phyloP scores from a whole-genome alignment of 202 grass and related monocot genomes.

The Miscanthus sacchariflorus region DNA sequence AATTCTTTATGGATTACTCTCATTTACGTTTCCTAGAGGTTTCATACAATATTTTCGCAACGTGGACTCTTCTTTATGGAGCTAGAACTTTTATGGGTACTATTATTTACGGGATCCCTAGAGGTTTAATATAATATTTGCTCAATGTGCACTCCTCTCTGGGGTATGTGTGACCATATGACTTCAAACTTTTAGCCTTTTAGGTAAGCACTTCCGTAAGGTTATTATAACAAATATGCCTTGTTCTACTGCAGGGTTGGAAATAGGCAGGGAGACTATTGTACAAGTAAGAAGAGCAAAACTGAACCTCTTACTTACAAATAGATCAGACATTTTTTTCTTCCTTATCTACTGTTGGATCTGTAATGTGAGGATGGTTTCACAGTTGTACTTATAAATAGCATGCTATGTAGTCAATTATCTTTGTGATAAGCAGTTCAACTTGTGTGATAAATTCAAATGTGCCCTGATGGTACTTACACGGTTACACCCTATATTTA shows the following conservation, averaged over 20 bases:
- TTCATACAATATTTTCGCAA: neutral
- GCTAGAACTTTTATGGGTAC: neutral
- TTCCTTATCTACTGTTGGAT: neutral
- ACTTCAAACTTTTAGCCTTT: constrained; percentile 2
- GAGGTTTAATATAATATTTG: neutral
- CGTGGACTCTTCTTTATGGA: neutral
- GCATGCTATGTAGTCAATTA: neutral
- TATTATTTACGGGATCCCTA: neutral
- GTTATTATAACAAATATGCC: neutral
- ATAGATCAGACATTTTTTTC: neutral
- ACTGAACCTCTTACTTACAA: neutral
- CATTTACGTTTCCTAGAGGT: no score
- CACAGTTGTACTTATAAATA: neutral
- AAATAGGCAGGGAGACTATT: neutral
- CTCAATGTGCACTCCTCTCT: constrained; percentile 2
- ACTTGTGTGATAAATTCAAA: neutral
- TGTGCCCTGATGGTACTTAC: no score
- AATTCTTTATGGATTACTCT: no score
- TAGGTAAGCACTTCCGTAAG: constrained; percentile 3
- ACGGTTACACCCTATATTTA: neutral
- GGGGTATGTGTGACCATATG: neutral
- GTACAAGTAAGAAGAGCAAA: neutral
- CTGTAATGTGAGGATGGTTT: constrained; percentile 1
- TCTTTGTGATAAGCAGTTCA: neutral
- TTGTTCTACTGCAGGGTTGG: constrained; percentile 17